These are phyloP conservation scores for Podaxis mareebaensis DNA, from an alignment of 768 basidiomycete species.

Conservation along the genomic window DNA sequence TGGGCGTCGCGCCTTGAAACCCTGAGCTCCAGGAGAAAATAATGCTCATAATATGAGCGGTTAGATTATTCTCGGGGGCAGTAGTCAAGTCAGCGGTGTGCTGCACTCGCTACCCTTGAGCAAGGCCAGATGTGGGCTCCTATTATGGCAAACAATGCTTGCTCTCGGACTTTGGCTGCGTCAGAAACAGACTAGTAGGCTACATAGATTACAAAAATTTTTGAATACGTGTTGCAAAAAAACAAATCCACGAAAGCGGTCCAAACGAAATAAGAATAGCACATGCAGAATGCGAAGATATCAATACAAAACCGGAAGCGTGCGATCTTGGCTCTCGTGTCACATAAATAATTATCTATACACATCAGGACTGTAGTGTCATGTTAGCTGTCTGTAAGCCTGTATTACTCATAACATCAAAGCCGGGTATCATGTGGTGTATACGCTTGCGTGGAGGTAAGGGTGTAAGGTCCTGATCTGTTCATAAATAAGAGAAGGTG, in stretches of 20 bases:
- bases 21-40: too few species aligned
- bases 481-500: slow-evolving; percentile 23
- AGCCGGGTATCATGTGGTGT: slow-evolving; percentile 64
- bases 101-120: too few species aligned
- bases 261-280: slow-evolving; percentile 16
- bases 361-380: slow-evolving; percentile 49
- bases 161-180: neutral
- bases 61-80: too few species aligned
- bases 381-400: slow-evolving; percentile 58
- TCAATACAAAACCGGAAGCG: slow-evolving; percentile 22
- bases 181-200: neutral
- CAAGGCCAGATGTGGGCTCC: neutral
- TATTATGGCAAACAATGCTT: neutral
- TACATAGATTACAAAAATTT: slow-evolving; percentile 3
- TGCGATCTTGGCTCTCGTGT: slow-evolving; percentile 11
- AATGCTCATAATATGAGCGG: too few species aligned
- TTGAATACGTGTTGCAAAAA: neutral
- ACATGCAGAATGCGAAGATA: slow-evolving; percentile 19
- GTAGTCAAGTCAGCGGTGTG: too few species aligned
- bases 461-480: slow-evolving; percentile 48
- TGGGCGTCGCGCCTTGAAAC: too few species aligned
- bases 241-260: slow-evolving; percentile 8
- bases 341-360: slow-evolving; percentile 18
- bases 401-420: slow-evolving; percentile 53
- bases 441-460: slow-evolving; percentile 63